Evolutionary conservation across 345 rosid species (phyloP).

Genomic region (Pseudoturritis turrita): DNA sequence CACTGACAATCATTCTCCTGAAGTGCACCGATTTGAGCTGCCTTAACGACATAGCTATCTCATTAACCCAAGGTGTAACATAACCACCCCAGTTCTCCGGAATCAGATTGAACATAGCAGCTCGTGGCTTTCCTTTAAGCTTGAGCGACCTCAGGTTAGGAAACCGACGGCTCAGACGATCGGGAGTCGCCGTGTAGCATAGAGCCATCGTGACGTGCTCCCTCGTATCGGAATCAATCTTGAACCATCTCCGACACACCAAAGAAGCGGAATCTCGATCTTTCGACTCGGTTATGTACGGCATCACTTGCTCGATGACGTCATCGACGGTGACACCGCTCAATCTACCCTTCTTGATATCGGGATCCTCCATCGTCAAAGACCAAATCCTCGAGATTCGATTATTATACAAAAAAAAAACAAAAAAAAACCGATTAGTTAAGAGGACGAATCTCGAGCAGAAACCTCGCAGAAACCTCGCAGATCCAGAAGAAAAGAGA

Average conservation of each 20-base stretch:
- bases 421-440: background rate
- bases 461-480: background rate
- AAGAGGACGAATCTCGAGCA: background rate
- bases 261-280: constrained; percentile 78
- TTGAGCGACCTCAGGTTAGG: constrained; percentile 64
- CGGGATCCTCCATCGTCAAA: constrained; percentile 43
- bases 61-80: constrained; percentile 69
- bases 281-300: constrained; percentile 58
- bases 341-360: constrained; percentile 24
- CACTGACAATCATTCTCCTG: constrained; percentile 76
- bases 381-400: background rate
- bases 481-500: background rate
- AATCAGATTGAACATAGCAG: constrained; percentile 90
- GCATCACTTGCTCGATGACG: constrained; percentile 59
- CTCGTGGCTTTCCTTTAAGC: constrained; percentile 86
- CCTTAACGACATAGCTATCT: constrained; percentile 43
- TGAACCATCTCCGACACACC: constrained; percentile 73
- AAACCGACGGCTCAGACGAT: constrained; percentile 58
- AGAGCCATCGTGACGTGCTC: constrained; percentile 82
- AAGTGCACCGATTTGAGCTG: constrained; percentile 71
- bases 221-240: constrained; percentile 69
- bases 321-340: constrained; percentile 42
- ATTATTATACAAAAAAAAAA: background rate
- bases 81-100: constrained; percentile 97
- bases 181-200: constrained; percentile 73